Base-by-base conservation (phyloP, 805 yeast genomes). In the Naumovozyma dairenensis region DNA sequence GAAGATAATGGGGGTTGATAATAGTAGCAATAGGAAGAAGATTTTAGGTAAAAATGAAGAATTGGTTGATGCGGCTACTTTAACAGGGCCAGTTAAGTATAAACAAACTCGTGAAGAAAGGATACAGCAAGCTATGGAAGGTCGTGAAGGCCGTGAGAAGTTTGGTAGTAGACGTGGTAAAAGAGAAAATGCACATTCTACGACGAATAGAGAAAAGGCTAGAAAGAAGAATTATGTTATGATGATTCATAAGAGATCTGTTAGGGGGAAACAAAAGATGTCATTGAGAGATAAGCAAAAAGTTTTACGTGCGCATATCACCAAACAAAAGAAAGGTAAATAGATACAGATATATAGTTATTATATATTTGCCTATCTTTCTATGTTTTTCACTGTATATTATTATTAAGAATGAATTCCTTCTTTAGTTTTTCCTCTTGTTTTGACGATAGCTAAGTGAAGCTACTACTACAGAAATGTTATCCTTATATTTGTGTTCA, bases 201-300 rank as follows among this genome's bases (percentile, higher is more conserved):
- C 97, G 8, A 92, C 99, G 2, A 92, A 92, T 60, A 77, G 76
- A 62, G 96, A 93, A 63, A 92, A 92, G 74, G 93, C 86, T 16
- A 74, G 97, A 60, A 85, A 85, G 85, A 92, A 92, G 95, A 92
- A 92, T 63, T 92, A 86, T 55, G 89, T 92, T 56, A 92, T 92
- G 99, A 83, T 83, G 89, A 83, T 92, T 48, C 99, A 92, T 62
- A 92, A 89, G 66, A 76, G 76, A 51, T 77, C 83, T 32, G 97
- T 92, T 25, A 94, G 83, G 60, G 97, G 97, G 43, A 92, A 92
- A 61, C 87, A 80, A 43, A 82, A 79, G 63, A 68, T 80, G 71
- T 83, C 96, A 37, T 67, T 92, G 49, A 71, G 95, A 49, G 97
- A 92, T 58, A 78, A 85, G 59, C 96, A 87, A 59, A 82, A 77